Percentiles rank a stretch among this genome's conserved stretches.
Conservation (phyloP, 305 asterid species). For the Fraxinus ornus region DNA sequence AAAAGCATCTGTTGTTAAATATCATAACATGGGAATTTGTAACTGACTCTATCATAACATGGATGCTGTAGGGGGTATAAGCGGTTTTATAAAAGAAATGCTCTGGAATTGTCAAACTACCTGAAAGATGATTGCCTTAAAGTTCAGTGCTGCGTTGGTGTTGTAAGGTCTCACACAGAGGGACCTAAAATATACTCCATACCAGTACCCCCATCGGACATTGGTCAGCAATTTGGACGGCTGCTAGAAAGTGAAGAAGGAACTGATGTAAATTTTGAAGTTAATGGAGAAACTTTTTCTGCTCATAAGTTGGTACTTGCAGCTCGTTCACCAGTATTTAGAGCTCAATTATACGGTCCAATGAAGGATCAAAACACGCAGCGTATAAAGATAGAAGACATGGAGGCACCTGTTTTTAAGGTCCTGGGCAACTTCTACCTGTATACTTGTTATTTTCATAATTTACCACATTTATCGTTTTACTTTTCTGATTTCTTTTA, state of each 20-base stretch:
- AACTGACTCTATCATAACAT: not conserved
- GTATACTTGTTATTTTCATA: not conserved
- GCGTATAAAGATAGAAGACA: conserved; percentile 67
- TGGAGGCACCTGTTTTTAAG: conserved; percentile 91
- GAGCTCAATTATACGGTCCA: conserved; percentile 96
- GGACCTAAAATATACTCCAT: conserved; percentile 85
- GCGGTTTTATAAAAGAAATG: conserved; percentile 69
- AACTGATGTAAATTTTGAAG: conserved; percentile 69
- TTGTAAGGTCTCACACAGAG: conserved; percentile 78
- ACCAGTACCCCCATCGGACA: conserved; percentile 72
- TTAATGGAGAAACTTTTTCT: conserved; percentile 68
- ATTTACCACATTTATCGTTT: not conserved
- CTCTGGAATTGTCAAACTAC: conserved; percentile 80
- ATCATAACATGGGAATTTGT: not conserved
- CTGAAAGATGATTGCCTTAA: conserved; percentile 83
- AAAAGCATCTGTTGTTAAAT: not conserved
- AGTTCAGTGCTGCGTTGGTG: conserved; percentile 92
- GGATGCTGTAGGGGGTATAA: conserved; percentile 82
- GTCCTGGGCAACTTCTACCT: conserved; percentile 27
- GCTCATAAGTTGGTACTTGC: conserved; percentile 94
- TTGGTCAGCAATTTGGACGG: conserved; percentile 84
- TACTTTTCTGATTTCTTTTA: not conserved
- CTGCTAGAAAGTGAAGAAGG: conserved; percentile 76
- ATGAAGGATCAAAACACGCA: conserved; percentile 86
- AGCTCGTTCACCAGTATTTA: conserved; percentile 93